Base-by-base conservation (phyloP, 208 protist species). In the Trypanosoma boissoni region DNA sequence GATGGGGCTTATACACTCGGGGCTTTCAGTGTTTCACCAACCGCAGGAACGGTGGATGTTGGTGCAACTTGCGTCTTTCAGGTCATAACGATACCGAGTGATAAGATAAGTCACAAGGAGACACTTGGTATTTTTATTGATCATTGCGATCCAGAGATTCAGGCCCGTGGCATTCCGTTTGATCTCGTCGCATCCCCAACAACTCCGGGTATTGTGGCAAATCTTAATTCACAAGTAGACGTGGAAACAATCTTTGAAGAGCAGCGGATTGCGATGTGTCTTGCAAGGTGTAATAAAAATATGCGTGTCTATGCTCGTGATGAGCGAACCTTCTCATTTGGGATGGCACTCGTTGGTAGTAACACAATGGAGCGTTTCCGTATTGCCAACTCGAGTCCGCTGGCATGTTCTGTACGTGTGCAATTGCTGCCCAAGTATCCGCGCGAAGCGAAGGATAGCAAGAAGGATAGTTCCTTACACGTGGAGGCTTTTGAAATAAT, bases 221-320 rank as follows among this genome's bases (percentile, higher is more conserved):
- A 99, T 67, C 82, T 98, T 45, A 66, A 78, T 8, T 86, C 83
- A 21, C 58, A 49, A 32, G 58, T 75, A 6, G 88, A 94, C 42
- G 74, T 95, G 23, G 88, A 95, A 50, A 92, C 79, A 21, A 97
- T 99, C 56, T 99, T 99, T 68, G 97, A 99, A 78, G 97, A 99
- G 83, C 97, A 98, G 81, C 81, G 93, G 54, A 78, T 98, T 10
- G 86, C 97, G 16, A 76, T 74, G 51, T 78, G 78, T 28, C 78
- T 97, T 2, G 79, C 92, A 27, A 80, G 79, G 53, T 84, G 84
- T 48, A 68, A 85, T 27, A 74, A 71, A 21, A 49, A 73, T 1
- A 58, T 75, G 16, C 83, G 84, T 23, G 88, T 87, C 7, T 99
- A 92, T 78, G 82, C 88, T 48, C 77, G 77, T 29, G 91, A 98